A percentile compares a stretch with the other conserved stretches of the same genome.
Conservation (phyloP, 768 basidiomycete species). For the Pluteus cervinus region DNA sequence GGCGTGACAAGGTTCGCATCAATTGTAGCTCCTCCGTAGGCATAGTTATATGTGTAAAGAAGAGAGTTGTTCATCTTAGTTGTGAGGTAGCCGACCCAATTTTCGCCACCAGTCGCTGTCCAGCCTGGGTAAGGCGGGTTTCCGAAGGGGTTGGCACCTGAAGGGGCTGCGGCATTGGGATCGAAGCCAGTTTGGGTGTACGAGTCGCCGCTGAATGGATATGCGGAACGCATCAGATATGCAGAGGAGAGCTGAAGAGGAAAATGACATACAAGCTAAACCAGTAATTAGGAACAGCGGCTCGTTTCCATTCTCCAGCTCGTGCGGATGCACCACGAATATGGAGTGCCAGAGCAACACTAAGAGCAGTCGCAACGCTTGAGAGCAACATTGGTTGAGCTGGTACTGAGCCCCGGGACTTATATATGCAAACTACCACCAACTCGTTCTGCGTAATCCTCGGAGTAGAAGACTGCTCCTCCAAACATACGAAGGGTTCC, state of each 20-base stretch:
- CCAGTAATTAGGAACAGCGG: constrained; percentile 38
- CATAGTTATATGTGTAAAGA: constrained; percentile 58
- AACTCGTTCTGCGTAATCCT: too few species aligned
- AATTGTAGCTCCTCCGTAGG: constrained; percentile 63
- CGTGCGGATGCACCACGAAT: too few species aligned
- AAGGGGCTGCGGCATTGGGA: constrained; percentile 31
- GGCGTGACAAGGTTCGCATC: constrained; percentile 51
- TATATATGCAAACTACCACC: too few species aligned
- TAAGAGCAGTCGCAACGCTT: too few species aligned
- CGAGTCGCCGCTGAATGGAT: constrained; percentile 42
- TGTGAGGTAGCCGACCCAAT: constrained; percentile 55
- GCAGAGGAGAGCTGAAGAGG: neutral
- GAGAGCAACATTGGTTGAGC: too few species aligned
- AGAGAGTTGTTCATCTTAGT: constrained; percentile 46
- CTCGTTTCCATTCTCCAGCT: too few species aligned
- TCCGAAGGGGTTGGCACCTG: constrained; percentile 42
- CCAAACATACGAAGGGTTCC: too few species aligned
- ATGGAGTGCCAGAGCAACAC: too few species aligned
- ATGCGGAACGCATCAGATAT: neutral
- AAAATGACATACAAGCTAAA: constrained; percentile 47
- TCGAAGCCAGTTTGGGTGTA: constrained; percentile 54
- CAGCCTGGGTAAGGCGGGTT: constrained; percentile 51
- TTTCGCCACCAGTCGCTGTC: constrained; percentile 48
- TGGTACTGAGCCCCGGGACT: too few species aligned
- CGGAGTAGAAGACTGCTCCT: too few species aligned